Evolutionary conservation across 140 eudicot genomes (phyloP).

Genomic region (Ambrosia hybrid): DNA sequence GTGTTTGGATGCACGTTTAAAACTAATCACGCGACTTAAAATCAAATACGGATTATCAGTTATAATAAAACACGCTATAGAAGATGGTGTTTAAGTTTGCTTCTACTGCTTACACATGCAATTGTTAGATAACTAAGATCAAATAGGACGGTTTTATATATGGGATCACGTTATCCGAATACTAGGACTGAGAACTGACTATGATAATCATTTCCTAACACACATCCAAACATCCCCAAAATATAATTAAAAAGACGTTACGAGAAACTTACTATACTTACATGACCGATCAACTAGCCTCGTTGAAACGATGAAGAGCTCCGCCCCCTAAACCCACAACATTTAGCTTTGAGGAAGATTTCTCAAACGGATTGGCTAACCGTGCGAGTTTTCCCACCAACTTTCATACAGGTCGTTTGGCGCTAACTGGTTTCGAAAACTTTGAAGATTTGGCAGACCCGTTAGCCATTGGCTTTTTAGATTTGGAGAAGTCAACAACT

Average conservation of each 20-base stretch:
- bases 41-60: no score
- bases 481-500: constrained; percentile 22
- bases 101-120: no score
- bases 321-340: constrained; percentile 95
- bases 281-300: constrained; percentile 30
- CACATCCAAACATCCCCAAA: not conserved
- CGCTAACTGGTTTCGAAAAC: constrained; percentile 23
- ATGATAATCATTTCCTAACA: not conserved
- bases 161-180: no score
- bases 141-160: no score
- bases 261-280: constrained; percentile 10
- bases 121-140: no score
- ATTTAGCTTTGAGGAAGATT: constrained; percentile 51
- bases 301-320: constrained; percentile 50
- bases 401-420: constrained; percentile 24
- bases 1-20: not conserved
- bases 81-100: no score
- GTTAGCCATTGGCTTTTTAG: constrained; percentile 28
- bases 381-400: constrained; percentile 36
- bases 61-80: no score
- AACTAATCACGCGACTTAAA: no score
- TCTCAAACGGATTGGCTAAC: constrained; percentile 25
- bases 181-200: no score
- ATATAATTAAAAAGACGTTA: constrained; percentile 12
- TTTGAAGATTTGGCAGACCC: constrained; percentile 22